Evolutionary conservation across 305 asterid species (phyloP).

Genomic region (Solanum hybrid): DNA sequence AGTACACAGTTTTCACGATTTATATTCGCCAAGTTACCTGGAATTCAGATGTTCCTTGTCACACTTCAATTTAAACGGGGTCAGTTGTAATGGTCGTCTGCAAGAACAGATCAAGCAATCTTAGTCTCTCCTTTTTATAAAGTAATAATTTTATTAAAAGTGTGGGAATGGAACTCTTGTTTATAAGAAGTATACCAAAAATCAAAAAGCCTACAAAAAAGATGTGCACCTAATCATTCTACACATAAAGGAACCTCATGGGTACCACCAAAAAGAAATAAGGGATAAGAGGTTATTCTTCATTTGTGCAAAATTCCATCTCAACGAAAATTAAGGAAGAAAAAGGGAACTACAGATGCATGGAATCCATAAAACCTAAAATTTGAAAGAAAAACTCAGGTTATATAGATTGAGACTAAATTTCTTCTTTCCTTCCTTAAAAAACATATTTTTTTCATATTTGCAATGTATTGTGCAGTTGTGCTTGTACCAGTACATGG

Average conservation of each 20-base stretch:
- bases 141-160: constrained; percentile 6
- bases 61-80: constrained; percentile 70
- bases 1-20: not conserved
- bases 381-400: not conserved
- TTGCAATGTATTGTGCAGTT: not conserved
- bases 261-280: not conserved
- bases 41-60: constrained; percentile 81
- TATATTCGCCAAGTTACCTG: constrained; percentile 39
- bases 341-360: not conserved
- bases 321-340: not conserved
- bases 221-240: not conserved
- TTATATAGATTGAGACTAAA: not conserved
- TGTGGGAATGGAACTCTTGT: not conserved
- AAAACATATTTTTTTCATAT: not conserved
- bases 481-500: not conserved
- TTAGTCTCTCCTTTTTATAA: not conserved
- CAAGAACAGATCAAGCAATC: constrained; percentile 10
- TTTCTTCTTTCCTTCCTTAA: not conserved
- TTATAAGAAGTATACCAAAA: not conserved
- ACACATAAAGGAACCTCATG: not conserved
- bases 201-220: not conserved
- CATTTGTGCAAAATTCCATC: not conserved
- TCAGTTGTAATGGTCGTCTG: constrained; percentile 60
- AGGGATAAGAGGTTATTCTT: not conserved
- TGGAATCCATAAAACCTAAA: not conserved